Conservation (phyloP, 1,284 basidiomycete genomes). For the Cryptococcus jaspeensis region DNA sequence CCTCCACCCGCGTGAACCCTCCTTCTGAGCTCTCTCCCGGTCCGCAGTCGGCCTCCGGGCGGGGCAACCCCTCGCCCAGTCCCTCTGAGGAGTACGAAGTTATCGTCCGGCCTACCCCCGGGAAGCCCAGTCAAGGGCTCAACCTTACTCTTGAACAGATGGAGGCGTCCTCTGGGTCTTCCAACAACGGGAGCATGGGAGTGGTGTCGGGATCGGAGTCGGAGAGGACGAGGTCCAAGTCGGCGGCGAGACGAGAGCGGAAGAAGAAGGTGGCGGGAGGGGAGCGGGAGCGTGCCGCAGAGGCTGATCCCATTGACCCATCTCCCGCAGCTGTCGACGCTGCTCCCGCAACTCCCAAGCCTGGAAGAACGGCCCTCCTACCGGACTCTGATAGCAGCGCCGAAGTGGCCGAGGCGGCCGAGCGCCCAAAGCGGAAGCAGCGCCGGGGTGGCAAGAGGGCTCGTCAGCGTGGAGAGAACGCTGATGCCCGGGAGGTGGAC, state of each 20-base stretch:
- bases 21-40: slow-evolving; percentile 1
- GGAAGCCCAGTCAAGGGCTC: background rate
- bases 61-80: background rate
- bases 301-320: background rate
- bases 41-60: background rate
- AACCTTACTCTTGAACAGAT: background rate
- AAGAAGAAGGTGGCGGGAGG: slow-evolving; percentile 14
- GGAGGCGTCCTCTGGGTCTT: background rate
- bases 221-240: slow-evolving; percentile 3
- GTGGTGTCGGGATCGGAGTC: background rate
- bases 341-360: background rate
- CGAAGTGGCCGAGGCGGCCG: background rate
- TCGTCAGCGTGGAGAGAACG: slow-evolving; percentile 10
- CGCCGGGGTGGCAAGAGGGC: slow-evolving; percentile 18
- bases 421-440: slow-evolving; percentile 11
- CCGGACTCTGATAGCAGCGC: background rate
- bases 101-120: background rate
- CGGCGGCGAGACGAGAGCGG: slow-evolving; percentile 8
- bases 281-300: slow-evolving; percentile 8
- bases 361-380: background rate
- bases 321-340: background rate
- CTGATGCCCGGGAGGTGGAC: slow-evolving; percentile 13
- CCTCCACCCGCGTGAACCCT: background rate
- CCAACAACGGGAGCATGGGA: background rate
- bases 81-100: slow-evolving; percentile 2